Conservation (phyloP, 352 stramenopile genomes). For the Phytopythium delawarense region DNA sequence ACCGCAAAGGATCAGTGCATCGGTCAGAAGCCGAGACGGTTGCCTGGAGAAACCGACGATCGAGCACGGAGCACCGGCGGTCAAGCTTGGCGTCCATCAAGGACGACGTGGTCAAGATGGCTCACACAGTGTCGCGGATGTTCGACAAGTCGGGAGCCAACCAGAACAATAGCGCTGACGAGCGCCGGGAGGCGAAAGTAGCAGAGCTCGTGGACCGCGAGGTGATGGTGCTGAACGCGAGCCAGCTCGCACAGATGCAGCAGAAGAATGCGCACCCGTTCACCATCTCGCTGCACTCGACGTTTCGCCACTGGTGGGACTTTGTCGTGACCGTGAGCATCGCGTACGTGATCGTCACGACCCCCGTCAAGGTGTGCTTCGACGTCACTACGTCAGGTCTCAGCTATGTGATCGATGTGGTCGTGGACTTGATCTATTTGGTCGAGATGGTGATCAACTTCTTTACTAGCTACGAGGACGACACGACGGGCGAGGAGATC, state of each 20-base stretch:
- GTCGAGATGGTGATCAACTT: slow-evolving; percentile 57
- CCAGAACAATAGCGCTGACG: slow-evolving; percentile 19
- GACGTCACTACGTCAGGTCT: slow-evolving; percentile 23
- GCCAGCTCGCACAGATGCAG: slow-evolving; percentile 55
- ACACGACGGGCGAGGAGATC: slow-evolving; percentile 55
- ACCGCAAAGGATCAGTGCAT: not conserved
- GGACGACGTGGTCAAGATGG: slow-evolving; percentile 27
- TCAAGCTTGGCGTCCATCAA: slow-evolving; percentile 18
- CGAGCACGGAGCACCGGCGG: slow-evolving; percentile 3
- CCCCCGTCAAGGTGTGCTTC: slow-evolving; percentile 55
- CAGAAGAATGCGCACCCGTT: slow-evolving; percentile 39
- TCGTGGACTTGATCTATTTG: slow-evolving; percentile 55
- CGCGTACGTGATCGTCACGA: slow-evolving; percentile 50
- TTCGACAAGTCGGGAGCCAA: slow-evolving; percentile 28
- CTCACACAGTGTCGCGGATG: slow-evolving; percentile 30
- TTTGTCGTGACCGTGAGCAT: slow-evolving; percentile 47
- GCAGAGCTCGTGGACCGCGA: slow-evolving; percentile 55
- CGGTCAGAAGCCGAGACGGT: not conserved
- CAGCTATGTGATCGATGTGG: slow-evolving; percentile 34
- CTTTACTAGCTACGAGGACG: slow-evolving; percentile 63
- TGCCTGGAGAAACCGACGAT: not conserved
- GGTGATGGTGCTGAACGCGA: slow-evolving; percentile 55
- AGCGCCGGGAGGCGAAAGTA: slow-evolving; percentile 34
- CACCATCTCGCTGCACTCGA: slow-evolving; percentile 59
- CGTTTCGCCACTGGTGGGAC: slow-evolving; percentile 59